Evolutionary conservation across 306 rosid genomes (phyloP), one percentile per base, ranked within the genome.

Genomic region (Ormosia semicastrata): DNA sequence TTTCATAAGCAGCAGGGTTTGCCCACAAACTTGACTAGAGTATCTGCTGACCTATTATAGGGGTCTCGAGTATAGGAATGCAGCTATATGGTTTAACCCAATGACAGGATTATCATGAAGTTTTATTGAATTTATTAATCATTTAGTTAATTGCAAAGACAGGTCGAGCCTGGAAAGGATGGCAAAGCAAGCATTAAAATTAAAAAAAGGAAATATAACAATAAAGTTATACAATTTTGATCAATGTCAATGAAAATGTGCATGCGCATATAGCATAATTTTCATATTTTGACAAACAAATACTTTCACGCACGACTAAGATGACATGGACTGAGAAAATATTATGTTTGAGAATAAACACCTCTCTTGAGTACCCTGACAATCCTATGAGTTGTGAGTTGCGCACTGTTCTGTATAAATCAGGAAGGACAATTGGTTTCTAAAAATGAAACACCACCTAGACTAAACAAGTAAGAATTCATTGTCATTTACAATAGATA

Each of bases 281-380:
- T 40, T 62, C 62, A 46, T 30, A 67, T 62, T 75, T 69, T 44
- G 75, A 70, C 46, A 49, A 34, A 32, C 57, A 73, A 75, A 65
- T 36, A 67, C 77, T 47, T 44, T 67, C 43, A 49, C 52, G 40
- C 66, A 65, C 34, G 32, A 66, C 32, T 39, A 43, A 14, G 14
- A 29, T 34, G 44, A 52, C 41, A 78, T 44, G 62, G 11, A 49
- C 30, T 29, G 63, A 72, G 62, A 75, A 30, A 36, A 77, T 6
- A 71, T 53, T 52, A 65, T 40, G 78, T 74, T 71, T 32, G 52
- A 83, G 77, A 65, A 47, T 70, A 83, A 79, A 83, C 59, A 95
- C 99, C 99, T 95, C 96, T 86, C 83, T 92, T 54, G 99, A 90
- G 92, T 89, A 90, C 83, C 99, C 99, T 33, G 98, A 93, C 90